Evolutionary conservation across 140 eudicot genomes (phyloP).

Genomic region (Cichorium intybus): DNA sequence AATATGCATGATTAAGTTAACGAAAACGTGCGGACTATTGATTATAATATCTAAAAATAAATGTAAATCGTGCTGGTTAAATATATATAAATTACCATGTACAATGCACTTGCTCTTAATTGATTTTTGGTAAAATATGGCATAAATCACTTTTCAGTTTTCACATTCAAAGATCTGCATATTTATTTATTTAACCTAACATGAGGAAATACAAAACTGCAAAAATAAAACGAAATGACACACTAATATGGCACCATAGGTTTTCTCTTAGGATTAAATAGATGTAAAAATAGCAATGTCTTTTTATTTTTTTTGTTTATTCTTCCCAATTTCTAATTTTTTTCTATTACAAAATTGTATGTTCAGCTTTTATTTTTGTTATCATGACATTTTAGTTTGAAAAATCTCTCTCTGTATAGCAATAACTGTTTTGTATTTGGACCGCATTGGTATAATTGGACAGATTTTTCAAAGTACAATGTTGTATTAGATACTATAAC

Average conservation of each 20-base stretch:
- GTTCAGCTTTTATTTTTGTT: background rate
- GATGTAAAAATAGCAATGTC: too few species aligned
- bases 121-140: background rate
- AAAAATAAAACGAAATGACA: too few species aligned
- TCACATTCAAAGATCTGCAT: too few species aligned
- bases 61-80: background rate
- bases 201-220: too few species aligned
- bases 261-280: too few species aligned
- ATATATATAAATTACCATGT: slow-evolving; percentile 6
- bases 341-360: too few species aligned
- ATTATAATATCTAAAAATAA: background rate
- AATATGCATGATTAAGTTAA: slow-evolving; percentile 12
- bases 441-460: background rate
- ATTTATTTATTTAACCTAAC: too few species aligned
- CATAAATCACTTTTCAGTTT: background rate
- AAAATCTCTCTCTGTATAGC: background rate
- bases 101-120: background rate
- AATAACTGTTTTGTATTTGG: background rate
- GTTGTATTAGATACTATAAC: too few species aligned
- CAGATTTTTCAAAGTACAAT: background rate
- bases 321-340: too few species aligned
- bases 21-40: slow-evolving; percentile 11
- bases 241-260: too few species aligned
- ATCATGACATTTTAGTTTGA: background rate
- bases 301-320: too few species aligned